These are phyloP conservation scores for Lactifluus piperatus DNA, from an alignment of 768 basidiomycete genomes.

Conservation along the genomic window DNA sequence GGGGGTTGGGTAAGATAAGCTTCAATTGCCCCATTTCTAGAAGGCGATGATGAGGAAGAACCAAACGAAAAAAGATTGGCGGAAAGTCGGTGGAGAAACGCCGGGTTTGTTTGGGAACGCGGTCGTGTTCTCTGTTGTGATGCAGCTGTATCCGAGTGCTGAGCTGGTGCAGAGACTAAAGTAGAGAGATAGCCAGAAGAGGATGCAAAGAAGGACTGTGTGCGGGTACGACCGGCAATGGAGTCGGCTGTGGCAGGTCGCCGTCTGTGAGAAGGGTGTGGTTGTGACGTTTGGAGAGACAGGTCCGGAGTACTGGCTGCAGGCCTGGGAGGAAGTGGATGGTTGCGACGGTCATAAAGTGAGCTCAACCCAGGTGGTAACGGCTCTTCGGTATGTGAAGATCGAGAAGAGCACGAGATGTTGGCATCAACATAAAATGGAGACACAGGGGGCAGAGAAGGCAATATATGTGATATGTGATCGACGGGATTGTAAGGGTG, in stretches of 20 bases:
- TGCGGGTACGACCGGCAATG: slow-evolving; percentile 23
- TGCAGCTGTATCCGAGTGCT: slow-evolving; percentile 15
- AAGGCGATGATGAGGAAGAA: slow-evolving; percentile 30
- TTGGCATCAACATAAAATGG: slow-evolving; percentile 34
- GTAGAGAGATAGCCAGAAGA: slow-evolving; percentile 1
- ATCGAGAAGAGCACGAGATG: slow-evolving; percentile 20
- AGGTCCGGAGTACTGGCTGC: slow-evolving; percentile 9
- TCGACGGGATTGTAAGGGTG: slow-evolving; percentile 24
- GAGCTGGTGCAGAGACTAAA: slow-evolving; percentile 16
- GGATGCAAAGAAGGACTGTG: slow-evolving; percentile 22
- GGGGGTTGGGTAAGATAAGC: slow-evolving; percentile 21
- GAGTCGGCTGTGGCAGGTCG: slow-evolving; percentile 41
- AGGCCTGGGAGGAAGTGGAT: slow-evolving; percentile 2
- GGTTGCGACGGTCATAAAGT: neutral
- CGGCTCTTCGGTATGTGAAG: slow-evolving; percentile 25
- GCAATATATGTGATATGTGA: slow-evolving; percentile 31
- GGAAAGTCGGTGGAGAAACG: slow-evolving; percentile 61
- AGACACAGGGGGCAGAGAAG: slow-evolving; percentile 34
- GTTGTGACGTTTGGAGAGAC: neutral
- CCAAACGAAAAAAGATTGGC: slow-evolving; percentile 51
- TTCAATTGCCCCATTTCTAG: slow-evolving; percentile 18
- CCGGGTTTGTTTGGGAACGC: slow-evolving; percentile 55
- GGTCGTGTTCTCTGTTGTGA: slow-evolving; percentile 34
- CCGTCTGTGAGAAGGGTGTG: slow-evolving; percentile 3
- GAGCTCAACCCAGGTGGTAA: slow-evolving; percentile 15